Evolutionary conservation across 169 alveolate species (phyloP).

Genomic region (Perkinsus olseni): DNA sequence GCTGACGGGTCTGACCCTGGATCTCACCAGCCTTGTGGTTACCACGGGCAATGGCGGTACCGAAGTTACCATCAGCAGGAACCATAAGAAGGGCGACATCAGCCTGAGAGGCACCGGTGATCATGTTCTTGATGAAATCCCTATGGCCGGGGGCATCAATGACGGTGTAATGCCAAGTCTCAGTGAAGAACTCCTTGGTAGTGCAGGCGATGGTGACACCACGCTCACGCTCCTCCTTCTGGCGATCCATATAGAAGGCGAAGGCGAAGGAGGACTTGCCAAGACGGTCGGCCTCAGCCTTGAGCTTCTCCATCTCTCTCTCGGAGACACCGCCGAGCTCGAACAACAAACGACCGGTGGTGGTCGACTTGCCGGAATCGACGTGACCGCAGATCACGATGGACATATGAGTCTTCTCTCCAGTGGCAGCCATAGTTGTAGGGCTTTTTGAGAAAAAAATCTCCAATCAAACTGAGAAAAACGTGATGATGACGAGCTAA

Average conservation of each 20-base stretch:
- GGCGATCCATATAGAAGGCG: conserved; percentile 97
- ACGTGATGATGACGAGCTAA: neutral
- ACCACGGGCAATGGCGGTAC: conserved; percentile 28
- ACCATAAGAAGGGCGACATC: conserved; percentile 91
- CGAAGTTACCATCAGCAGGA: conserved; percentile 71
- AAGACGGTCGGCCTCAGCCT: conserved; percentile 85
- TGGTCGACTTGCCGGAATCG: conserved; percentile 95
- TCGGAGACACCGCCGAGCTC: conserved; percentile 90
- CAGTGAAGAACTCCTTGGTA: conserved; percentile 94
- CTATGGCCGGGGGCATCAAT: conserved; percentile 96
- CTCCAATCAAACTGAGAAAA: neutral
- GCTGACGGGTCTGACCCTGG: conserved; percentile 96
- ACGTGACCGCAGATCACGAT: conserved; percentile 94
- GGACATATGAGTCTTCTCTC: conserved; percentile 81
- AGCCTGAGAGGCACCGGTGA: conserved; percentile 95
- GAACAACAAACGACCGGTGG: conserved; percentile 90
- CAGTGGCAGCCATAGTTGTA: neutral
- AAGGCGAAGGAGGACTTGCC: conserved; percentile 92
- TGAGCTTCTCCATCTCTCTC: conserved; percentile 89
- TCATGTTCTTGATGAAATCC: conserved; percentile 95
- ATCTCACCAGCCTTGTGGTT: conserved; percentile 35
- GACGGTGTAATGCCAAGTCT: conserved; percentile 80
- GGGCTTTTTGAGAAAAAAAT: neutral
- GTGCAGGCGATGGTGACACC: conserved; percentile 98
- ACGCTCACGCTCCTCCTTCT: conserved; percentile 96